Percentiles rank a stretch among this genome's conserved stretches.
These are phyloP conservation scores for Scutellaria galericulata DNA, from an alignment of 257 asterid genomes.

Conservation along the genomic window DNA sequence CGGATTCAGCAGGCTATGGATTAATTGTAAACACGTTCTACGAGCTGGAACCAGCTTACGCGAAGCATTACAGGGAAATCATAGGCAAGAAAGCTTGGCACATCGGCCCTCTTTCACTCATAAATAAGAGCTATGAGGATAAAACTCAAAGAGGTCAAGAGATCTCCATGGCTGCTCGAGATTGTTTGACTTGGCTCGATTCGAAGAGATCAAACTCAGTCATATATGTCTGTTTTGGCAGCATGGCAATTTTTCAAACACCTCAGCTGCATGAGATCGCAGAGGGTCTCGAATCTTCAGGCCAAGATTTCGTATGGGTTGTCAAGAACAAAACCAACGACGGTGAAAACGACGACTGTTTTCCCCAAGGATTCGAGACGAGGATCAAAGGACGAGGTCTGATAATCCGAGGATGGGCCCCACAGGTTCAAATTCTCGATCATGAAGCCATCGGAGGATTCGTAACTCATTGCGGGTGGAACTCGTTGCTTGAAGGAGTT, in stretches of 20 bases:
- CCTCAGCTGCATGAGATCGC: constrained; percentile 50
- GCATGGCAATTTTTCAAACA: constrained; percentile 35
- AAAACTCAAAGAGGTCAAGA: constrained; percentile 34
- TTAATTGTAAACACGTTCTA: constrained; percentile 34
- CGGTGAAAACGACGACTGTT: too few species aligned
- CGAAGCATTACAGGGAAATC: constrained; percentile 15
- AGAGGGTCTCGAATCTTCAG: constrained; percentile 41
- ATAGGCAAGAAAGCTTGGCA: constrained; percentile 27
- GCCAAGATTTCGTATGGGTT: constrained; percentile 42
- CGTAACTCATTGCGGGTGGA: constrained; percentile 57
- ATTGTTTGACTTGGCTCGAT: constrained; percentile 45
- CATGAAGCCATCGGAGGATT: constrained; percentile 49
- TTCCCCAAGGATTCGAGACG: constrained; percentile 37
- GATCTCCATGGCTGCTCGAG: background rate
- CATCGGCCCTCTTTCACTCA: constrained; percentile 46
- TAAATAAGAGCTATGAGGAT: constrained; percentile 38
- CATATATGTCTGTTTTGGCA: constrained; percentile 46
- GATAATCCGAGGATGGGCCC: constrained; percentile 47
- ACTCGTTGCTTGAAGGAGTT: constrained; percentile 43
- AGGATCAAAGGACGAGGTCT: constrained; percentile 35
- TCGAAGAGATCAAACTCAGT: constrained; percentile 41
- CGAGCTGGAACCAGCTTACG: constrained; percentile 42
- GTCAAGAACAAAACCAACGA: constrained; percentile 15
- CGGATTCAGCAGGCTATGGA: constrained; percentile 32
- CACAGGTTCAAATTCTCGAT: constrained; percentile 43